Conservation (phyloP, 768 basidiomycete species). For the Leucogyrophana mollusca region DNA sequence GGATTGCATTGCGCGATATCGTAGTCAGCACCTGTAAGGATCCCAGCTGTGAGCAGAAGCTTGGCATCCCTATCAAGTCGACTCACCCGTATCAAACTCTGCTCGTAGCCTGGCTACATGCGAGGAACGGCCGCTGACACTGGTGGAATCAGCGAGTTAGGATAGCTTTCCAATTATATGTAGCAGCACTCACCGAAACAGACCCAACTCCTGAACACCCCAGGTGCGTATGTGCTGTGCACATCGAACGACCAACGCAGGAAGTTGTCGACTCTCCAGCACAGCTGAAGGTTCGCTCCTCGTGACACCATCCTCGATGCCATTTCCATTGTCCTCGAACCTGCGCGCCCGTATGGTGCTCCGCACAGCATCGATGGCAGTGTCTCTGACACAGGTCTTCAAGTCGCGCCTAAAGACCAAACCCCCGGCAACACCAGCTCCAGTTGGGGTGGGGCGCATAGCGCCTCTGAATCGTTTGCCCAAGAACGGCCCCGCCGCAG, state of each 20-base stretch:
- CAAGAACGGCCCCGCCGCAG: constrained; percentile 44
- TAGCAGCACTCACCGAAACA: constrained; percentile 66
- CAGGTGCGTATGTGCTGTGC: constrained; percentile 79
- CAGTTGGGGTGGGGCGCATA: constrained; percentile 32
- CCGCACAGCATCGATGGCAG: constrained; percentile 40
- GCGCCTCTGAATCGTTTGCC: constrained; percentile 61
- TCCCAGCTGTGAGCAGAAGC: constrained; percentile 1
- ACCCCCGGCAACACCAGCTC: constrained; percentile 39
- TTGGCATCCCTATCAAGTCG: constrained; percentile 6
- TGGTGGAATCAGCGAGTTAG: constrained; percentile 30
- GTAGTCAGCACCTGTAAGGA: constrained; percentile 79
- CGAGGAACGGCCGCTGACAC: constrained; percentile 80
- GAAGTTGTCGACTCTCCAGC: constrained; percentile 54
- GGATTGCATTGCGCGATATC: constrained; percentile 77
- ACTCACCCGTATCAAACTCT: constrained; percentile 78
- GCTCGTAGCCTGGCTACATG: constrained; percentile 73
- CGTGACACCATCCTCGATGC: not conserved
- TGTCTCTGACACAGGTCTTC: constrained; percentile 52
- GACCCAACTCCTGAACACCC: constrained; percentile 84
- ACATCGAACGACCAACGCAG: constrained; percentile 79
- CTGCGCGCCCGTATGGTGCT: constrained; percentile 4
- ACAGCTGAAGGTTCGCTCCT: constrained; percentile 20
- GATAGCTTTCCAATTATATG: not conserved
- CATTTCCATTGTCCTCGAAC: constrained; percentile 2
- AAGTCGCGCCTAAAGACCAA: constrained; percentile 70